These are phyloP conservation scores for Ammopiptanthus mongolicus DNA, from an alignment of 306 rosid species.

Conservation along the genomic window DNA sequence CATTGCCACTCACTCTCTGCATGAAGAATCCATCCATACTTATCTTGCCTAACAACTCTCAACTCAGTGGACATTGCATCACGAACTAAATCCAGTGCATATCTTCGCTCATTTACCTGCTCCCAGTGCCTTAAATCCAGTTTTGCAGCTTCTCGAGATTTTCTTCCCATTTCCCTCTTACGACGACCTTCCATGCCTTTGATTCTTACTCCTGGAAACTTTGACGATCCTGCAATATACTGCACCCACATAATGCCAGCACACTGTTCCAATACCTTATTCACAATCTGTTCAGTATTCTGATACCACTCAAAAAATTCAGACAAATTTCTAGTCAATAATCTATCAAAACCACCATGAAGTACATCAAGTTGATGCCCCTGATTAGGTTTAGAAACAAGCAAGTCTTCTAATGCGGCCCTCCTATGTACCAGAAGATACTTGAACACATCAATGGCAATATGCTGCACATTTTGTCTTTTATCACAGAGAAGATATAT, in stretches of 20 bases:
- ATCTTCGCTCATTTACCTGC: constrained; percentile 87
- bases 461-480: constrained; percentile 71
- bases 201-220: constrained; percentile 96
- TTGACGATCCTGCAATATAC: constrained; percentile 82
- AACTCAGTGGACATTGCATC: constrained; percentile 93
- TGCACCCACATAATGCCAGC: constrained; percentile 97
- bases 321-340: constrained; percentile 70
- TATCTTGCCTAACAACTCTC: constrained; percentile 98
- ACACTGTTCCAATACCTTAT: constrained; percentile 84
- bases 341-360: constrained; percentile 91
- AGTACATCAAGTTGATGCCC: constrained; percentile 81
- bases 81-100: constrained; percentile 92
- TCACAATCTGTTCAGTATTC: constrained; percentile 57
- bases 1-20: constrained; percentile 99
- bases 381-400: constrained; percentile 84
- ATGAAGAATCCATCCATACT: constrained; percentile 99
- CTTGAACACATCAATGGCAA: constrained; percentile 83
- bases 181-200: constrained; percentile 96
- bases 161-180: constrained; percentile 87
- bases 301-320: constrained; percentile 89
- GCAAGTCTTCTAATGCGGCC: constrained; percentile 83
- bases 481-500: constrained; percentile 73
- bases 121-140: constrained; percentile 90
- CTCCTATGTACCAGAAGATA: constrained; percentile 95
- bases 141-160: constrained; percentile 74